These are phyloP conservation scores for Scopulariopsis brevicaulis DNA, from an alignment of 2,329 filamentous ascomycete species.

Conservation along the genomic window DNA sequence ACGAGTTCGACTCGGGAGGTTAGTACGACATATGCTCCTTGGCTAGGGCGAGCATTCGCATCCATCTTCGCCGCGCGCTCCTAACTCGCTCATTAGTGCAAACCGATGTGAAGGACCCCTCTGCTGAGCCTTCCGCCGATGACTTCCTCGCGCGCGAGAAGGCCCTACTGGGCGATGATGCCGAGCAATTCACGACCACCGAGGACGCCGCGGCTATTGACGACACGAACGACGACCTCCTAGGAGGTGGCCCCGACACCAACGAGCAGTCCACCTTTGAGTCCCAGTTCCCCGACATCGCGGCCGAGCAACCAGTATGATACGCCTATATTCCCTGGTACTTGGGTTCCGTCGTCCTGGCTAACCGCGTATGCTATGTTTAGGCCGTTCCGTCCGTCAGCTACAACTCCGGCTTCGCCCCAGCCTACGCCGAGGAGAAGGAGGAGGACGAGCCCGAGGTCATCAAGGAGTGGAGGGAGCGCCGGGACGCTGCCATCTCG, in stretches of 20 bases:
- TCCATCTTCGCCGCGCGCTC: constrained; percentile 1
- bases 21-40: constrained; percentile 6
- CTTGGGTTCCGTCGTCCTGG: constrained; percentile 51
- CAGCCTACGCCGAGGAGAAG: constrained; percentile 31
- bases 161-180: constrained; percentile 83
- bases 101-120: constrained; percentile 49
- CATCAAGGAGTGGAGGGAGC: constrained; percentile 84
- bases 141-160: constrained; percentile 91
- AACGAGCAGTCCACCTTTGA: constrained; percentile 53
- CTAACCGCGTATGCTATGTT: constrained; percentile 46
- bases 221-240: constrained; percentile 57
- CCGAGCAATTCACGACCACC: constrained; percentile 73
- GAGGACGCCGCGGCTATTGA: constrained; percentile 50
- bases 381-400: constrained; percentile 33
- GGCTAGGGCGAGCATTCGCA: background rate
- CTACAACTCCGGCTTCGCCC: constrained; percentile 49
- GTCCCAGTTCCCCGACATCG: constrained; percentile 80
- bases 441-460: constrained; percentile 82
- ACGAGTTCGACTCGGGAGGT: constrained; percentile 64
- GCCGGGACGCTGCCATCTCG: constrained; percentile 69
- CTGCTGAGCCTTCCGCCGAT: constrained; percentile 50
- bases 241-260: constrained; percentile 54
- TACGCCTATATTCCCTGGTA: background rate
- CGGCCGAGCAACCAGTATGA: constrained; percentile 16
- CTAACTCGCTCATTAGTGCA: constrained; percentile 38